These are phyloP conservation scores for Spirogloea muscicola DNA, from an alignment of 139 green algal genomes.

Conservation along the genomic window DNA sequence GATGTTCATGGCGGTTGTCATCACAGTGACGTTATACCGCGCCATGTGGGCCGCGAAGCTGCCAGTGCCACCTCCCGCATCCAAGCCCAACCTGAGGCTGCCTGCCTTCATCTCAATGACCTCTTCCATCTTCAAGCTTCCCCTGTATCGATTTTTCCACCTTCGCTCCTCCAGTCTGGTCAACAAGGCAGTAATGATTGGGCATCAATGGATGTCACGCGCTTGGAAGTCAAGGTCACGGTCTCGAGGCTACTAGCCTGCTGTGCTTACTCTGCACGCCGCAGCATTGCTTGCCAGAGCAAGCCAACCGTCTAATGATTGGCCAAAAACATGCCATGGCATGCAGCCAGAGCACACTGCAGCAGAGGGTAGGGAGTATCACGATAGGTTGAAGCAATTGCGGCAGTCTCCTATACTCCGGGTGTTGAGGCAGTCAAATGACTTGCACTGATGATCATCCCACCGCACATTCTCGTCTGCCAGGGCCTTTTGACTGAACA, in stretches of 20 bases:
- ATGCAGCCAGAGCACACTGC: too few relatives aligned
- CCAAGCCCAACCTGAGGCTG: constrained; percentile 30
- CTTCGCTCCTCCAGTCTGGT: background rate
- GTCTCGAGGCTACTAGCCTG: too few relatives aligned
- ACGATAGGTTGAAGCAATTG: constrained; percentile 39
- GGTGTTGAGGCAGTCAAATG: constrained; percentile 15
- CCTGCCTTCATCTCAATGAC: constrained; percentile 37
- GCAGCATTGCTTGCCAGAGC: too few relatives aligned
- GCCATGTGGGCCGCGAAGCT: constrained; percentile 16
- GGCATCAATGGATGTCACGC: too few relatives aligned
- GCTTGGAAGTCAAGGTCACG: too few relatives aligned
- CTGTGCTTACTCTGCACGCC: too few relatives aligned
- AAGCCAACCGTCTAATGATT: too few relatives aligned
- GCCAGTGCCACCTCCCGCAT: constrained; percentile 27
- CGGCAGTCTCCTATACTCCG: constrained; percentile 2
- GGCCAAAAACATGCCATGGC: too few relatives aligned
- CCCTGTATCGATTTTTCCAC: constrained; percentile 15
- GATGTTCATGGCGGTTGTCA: constrained; percentile 10
- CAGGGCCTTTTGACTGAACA: constrained; percentile 7
- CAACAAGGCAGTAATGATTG: too few relatives aligned
- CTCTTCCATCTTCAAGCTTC: constrained; percentile 18
- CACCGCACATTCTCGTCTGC: constrained; percentile 17
- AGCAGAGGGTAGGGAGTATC: too few relatives aligned
- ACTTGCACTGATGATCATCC: constrained; percentile 22
- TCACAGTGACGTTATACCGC: background rate